Conservation (phyloP, 1,139 yeast genomes). For the Scheffersomyces stambukii region DNA sequence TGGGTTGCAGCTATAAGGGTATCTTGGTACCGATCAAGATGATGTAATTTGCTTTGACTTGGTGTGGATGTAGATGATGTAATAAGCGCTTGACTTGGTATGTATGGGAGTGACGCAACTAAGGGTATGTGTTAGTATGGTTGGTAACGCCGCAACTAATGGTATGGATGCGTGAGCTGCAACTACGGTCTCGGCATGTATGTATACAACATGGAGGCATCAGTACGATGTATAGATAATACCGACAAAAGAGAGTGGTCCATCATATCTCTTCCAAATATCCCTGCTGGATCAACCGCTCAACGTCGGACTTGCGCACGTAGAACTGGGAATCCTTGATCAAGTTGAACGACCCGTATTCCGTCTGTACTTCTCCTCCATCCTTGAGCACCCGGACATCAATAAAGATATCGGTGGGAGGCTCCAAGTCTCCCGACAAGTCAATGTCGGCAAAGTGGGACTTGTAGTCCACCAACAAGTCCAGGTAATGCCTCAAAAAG, state of each 20-base stretch:
- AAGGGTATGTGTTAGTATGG: too few species aligned
- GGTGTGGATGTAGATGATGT: too few species aligned
- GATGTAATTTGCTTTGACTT: too few species aligned
- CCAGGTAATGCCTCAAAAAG: constrained; percentile 67
- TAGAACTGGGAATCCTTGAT: constrained; percentile 96
- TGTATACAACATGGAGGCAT: too few species aligned
- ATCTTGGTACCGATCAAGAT: too few species aligned
- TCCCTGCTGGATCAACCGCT: constrained; percentile 90
- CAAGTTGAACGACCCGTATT: constrained; percentile 90
- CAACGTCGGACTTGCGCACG: constrained; percentile 91
- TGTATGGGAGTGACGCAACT: too few species aligned
- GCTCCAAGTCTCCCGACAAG: constrained; percentile 78
- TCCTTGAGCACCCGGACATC: constrained; percentile 91
- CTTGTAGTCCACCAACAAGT: constrained; percentile 69
- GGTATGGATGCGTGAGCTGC: too few species aligned
- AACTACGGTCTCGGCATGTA: too few species aligned
- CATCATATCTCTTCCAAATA: constrained; percentile 77
- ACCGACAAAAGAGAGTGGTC: constrained; percentile 3
- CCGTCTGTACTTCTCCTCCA: constrained; percentile 97
- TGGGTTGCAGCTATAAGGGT: too few species aligned
- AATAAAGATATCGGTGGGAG: constrained; percentile 87
- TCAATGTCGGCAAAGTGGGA: constrained; percentile 84
- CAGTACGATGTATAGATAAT: too few species aligned
- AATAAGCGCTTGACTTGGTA: too few species aligned
- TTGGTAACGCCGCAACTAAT: too few species aligned